Evolutionary conservation across 345 rosid genomes (phyloP), one percentile per base, ranked within the genome.

Genomic region (Psidium guajava): DNA sequence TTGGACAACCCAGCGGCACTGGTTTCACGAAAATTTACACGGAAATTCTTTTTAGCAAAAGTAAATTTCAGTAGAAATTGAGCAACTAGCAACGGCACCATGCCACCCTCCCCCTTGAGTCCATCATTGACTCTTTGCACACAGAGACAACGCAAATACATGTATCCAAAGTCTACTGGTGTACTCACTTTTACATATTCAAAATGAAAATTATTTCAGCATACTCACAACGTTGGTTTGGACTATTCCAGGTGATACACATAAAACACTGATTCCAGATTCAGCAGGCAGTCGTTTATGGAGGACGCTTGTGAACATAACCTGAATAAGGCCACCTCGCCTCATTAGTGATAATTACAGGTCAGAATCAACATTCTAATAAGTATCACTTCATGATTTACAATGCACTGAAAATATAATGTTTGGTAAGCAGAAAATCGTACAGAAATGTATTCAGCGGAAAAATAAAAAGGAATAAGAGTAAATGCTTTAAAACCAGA

Each of bases 171-270:
- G 44, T 64, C 44, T 32, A 64, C 5, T 64, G 44, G 75, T 16
- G 24, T 64, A 28, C 25, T 69, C 77, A 69, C 47, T 69, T 69
- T 69, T 8, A 64, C 6, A 4, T 69, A 69, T 18, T 32, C 47
- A 69, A 36, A 87, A 32, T 47, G 77, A 64, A 53, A 87, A 74
- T 85, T n/a, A 85, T 40, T 81, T 53, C 69, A 61, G 85, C 87
- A 83, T 53, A 94, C 99, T 95, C 90, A 97, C 99, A 88, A 97
- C 99, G 84, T 97, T 97, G 47, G 99, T 97, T 54, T 93, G 92
- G 86, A 94, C 99, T 86, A 93, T 86, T 88, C 99, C 99, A 53
- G 99, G 99, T 1, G 98, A 96, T 58, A 92, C 92, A 87, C 99
- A 97, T 75, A 96, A 64, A 55, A 95, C 94, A 83, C 91, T 96